Conservation (phyloP, 441 rosid species). For the Melastoma candidum region DNA sequence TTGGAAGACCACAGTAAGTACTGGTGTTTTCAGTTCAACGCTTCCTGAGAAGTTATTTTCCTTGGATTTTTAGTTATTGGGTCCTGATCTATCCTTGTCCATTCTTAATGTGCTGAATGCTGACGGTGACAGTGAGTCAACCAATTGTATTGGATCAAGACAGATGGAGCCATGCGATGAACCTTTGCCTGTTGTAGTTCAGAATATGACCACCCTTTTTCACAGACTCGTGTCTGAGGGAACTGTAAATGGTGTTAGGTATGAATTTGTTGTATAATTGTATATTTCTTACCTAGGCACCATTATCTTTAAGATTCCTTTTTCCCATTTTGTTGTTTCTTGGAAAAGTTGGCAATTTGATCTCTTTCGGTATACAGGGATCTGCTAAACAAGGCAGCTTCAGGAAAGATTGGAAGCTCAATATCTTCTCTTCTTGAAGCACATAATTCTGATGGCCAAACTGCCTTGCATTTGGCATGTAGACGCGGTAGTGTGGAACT, state of each 20-base stretch:
- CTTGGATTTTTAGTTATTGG: constrained; percentile 3
- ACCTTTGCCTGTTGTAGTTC: constrained; percentile 39
- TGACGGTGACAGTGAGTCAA: constrained; percentile 39
- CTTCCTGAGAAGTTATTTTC: constrained; percentile 5
- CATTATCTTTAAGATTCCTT: constrained; percentile 10
- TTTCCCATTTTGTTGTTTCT: constrained; percentile 1
- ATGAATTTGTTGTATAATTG: constrained; percentile 17
- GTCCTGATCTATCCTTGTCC: no score
- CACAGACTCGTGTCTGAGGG: constrained; percentile 82
- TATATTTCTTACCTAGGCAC: constrained; percentile 1
- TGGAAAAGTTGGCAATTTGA: no score
- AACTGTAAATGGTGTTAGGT: constrained; percentile 76
- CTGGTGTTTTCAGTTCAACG: no score
- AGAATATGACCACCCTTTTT: constrained; percentile 47
- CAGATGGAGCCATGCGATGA: constrained; percentile 39
- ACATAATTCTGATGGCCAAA: constrained; percentile 89
- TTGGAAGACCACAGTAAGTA: no score
- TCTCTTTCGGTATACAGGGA: constrained; percentile 34
- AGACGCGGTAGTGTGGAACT: constrained; percentile 92
- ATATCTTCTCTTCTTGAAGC: constrained; percentile 63
- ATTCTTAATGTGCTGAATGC: constrained; percentile 1
- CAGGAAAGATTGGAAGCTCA: constrained; percentile 36
- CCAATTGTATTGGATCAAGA: constrained; percentile 43
- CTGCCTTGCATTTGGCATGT: constrained; percentile 96
- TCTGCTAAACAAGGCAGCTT: constrained; percentile 68